Evolutionary conservation across 106 monocot species (phyloP).

Genomic region (Dioscorea dumetorum): DNA sequence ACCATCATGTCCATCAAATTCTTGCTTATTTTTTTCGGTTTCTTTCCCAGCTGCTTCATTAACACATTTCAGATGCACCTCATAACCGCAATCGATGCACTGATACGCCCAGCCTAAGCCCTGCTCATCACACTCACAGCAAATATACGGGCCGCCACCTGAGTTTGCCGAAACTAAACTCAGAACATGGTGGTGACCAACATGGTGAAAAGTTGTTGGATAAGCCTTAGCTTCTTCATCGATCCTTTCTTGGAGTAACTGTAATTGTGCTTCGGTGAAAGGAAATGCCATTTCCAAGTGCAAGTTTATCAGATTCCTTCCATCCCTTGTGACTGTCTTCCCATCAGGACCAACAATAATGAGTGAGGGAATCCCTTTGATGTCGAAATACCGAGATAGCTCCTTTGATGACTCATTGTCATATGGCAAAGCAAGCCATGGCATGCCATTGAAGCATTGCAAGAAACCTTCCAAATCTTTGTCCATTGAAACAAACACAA

Average conservation of each 20-base stretch:
- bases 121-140: slow-evolving; percentile 60
- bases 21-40: slow-evolving; percentile 4
- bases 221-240: slow-evolving; percentile 51
- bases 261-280: slow-evolving; percentile 21
- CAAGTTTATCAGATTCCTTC: slow-evolving; percentile 47
- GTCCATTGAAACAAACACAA: slow-evolving; percentile 51
- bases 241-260: slow-evolving; percentile 25
- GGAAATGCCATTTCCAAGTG: slow-evolving; percentile 46
- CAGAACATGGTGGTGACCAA: slow-evolving; percentile 35
- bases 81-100: slow-evolving; percentile 49
- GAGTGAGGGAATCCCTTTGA: slow-evolving; percentile 33
- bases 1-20: background rate
- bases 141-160: slow-evolving; percentile 46
- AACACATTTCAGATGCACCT: slow-evolving; percentile 46
- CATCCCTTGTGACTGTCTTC: slow-evolving; percentile 40
- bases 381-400: slow-evolving; percentile 32
- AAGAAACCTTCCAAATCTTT: slow-evolving; percentile 28
- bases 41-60: slow-evolving; percentile 8
- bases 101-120: slow-evolving; percentile 58
- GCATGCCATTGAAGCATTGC: slow-evolving; percentile 37
- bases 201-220: slow-evolving; percentile 30
- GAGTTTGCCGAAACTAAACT: slow-evolving; percentile 41
- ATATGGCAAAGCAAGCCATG: slow-evolving; percentile 50
- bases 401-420: slow-evolving; percentile 17
- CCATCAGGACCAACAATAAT: slow-evolving; percentile 48